Percentiles rank a stretch among this genome's conserved stretches.
These are phyloP conservation scores for Lumnitzera littorea DNA, from an alignment of 345 rosid species.

Conservation along the genomic window DNA sequence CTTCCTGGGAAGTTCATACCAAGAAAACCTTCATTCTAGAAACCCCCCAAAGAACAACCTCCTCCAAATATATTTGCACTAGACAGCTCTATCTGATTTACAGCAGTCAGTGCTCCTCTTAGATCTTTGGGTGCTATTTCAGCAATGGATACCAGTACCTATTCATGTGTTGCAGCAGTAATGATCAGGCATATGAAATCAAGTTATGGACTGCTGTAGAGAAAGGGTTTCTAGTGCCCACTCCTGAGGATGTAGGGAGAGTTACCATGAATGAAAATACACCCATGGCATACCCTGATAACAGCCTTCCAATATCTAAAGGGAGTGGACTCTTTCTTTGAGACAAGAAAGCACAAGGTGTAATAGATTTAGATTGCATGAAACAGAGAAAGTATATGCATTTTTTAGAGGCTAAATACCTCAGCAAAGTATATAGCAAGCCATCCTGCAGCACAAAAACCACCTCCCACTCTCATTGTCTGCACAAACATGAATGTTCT, in stretches of 20 bases:
- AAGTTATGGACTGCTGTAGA: not conserved
- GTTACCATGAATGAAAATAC: slow-evolving; percentile 78
- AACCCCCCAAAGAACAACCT: not conserved
- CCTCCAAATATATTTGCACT: not conserved
- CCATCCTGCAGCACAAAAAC: slow-evolving; percentile 69
- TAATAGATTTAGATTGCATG: not conserved
- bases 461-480: slow-evolving; percentile 72
- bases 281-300: slow-evolving; percentile 92
- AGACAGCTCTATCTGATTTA: slow-evolving; percentile 54
- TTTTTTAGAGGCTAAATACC: slow-evolving; percentile 21
- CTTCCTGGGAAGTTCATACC: not conserved
- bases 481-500: slow-evolving; percentile 19
- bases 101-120: slow-evolving; percentile 72
- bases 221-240: not conserved
- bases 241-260: not conserved
- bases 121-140: slow-evolving; percentile 83
- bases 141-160: slow-evolving; percentile 87
- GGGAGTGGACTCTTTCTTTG: slow-evolving; percentile 37
- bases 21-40: not conserved
- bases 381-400: not conserved
- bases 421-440: slow-evolving; percentile 80
- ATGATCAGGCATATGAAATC: not conserved
- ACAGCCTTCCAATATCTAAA: slow-evolving; percentile 71
- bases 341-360: too few species aligned
- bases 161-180: slow-evolving; percentile 2